A percentile compares a stretch with the other conserved stretches of the same genome.
Conservation (phyloP, 1,284 basidiomycete species). For the Puccinia polysora region DNA sequence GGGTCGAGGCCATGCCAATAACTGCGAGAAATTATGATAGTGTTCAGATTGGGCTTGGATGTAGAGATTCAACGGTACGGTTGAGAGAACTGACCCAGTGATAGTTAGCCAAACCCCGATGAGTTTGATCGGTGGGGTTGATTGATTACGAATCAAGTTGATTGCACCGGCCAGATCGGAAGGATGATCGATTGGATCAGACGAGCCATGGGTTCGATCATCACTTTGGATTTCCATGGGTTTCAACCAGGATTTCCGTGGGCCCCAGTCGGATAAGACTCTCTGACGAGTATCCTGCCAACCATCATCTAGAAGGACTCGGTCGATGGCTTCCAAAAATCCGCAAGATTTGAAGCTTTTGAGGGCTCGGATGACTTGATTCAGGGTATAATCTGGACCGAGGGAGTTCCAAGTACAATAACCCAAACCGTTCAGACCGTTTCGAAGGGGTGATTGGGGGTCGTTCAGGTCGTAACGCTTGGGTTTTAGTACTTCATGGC, state of each 20-base stretch:
- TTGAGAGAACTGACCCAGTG: conserved; percentile 14
- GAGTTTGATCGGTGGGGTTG: not conserved
- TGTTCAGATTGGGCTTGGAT: not conserved
- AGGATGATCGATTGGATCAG: not conserved
- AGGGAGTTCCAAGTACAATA: conserved; percentile 26
- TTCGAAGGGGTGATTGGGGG: not conserved
- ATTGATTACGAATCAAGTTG: not conserved
- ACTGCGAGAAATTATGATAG: not conserved
- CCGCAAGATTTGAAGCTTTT: not conserved
- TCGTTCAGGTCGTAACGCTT: not conserved
- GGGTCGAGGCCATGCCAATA: conserved; percentile 30
- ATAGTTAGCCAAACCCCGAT: conserved; percentile 29
- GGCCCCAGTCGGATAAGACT: conserved; percentile 6
- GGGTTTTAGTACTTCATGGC: not conserved
- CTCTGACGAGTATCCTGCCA: conserved; percentile 2
- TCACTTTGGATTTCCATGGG: not conserved
- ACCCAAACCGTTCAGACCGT: not conserved
- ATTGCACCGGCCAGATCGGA: not conserved
- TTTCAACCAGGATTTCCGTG: conserved; percentile 12
- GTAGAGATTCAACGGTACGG: not conserved
- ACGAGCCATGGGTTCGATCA: not conserved
- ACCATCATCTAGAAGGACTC: conserved; percentile 21
- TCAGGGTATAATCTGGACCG: conserved; percentile 4
- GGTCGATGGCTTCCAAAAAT: not conserved
- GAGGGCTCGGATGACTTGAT: conserved; percentile 5